A percentile compares a stretch with the other conserved stretches of the same genome.
phyloP scores from a whole-genome alignment of 179 eudicot genomes.

The Beta lomatogona region DNA sequence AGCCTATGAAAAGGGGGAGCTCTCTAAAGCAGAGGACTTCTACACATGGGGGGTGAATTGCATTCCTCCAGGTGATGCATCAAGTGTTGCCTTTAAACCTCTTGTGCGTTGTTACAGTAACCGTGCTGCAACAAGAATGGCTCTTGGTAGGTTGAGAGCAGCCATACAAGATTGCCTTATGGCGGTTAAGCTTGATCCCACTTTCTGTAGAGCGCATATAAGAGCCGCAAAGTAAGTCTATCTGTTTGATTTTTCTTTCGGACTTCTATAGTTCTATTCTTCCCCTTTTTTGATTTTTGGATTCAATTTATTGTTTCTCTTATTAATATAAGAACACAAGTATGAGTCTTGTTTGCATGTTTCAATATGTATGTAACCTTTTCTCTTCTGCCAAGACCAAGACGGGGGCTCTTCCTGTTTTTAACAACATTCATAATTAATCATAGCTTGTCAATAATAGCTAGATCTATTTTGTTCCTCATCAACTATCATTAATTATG shows the following conservation, averaged over 20 bases:
- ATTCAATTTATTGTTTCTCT: background rate
- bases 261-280: background rate
- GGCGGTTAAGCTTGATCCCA: slow-evolving; percentile 76
- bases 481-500: background rate
- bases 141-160: slow-evolving; percentile 83
- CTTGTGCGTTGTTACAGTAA: slow-evolving; percentile 94
- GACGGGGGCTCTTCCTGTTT: background rate
- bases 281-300: background rate
- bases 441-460: background rate
- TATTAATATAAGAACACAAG: background rate
- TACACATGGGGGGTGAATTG: slow-evolving; percentile 79
- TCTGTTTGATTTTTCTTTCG: background rate
- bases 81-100: slow-evolving; percentile 49
- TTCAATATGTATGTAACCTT: background rate
- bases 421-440: background rate
- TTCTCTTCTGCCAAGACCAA: background rate
- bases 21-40: slow-evolving; percentile 70
- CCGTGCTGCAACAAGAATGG: slow-evolving; percentile 94
- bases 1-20: slow-evolving; percentile 71
- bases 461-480: background rate
- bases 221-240: slow-evolving; percentile 91
- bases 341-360: background rate
- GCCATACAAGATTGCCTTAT: slow-evolving; percentile 70
- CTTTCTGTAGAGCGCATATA: slow-evolving; percentile 68
- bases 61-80: slow-evolving; percentile 35